phyloP scores from a whole-genome alignment of 768 basidiomycete species.

The Artomyces pyxidatus region DNA sequence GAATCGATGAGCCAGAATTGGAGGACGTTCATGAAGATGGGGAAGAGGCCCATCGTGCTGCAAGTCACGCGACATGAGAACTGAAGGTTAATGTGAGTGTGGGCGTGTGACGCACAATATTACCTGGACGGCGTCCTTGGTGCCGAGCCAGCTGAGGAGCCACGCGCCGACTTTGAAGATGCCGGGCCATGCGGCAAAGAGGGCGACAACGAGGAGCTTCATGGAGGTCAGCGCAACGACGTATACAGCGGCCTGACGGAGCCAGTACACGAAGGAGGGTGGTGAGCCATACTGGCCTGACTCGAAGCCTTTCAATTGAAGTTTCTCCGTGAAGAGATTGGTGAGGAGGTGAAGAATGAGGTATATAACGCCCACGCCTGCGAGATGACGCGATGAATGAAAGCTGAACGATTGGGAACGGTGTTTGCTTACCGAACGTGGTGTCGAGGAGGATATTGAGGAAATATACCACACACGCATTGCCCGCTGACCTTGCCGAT shows the following conservation, averaged over 20 bases:
- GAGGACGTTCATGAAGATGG: constrained; percentile 77
- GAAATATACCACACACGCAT: constrained; percentile 90
- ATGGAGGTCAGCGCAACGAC: constrained; percentile 73
- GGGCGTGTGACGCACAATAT: constrained; percentile 55
- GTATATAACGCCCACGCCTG: constrained; percentile 83
- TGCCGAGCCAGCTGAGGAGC: constrained; percentile 72
- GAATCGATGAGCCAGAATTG: constrained; percentile 97
- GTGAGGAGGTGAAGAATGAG: constrained; percentile 58
- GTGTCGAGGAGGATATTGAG: constrained; percentile 90
- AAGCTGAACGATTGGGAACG: background rate
- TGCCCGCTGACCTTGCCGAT: constrained; percentile 59
- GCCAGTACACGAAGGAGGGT: constrained; percentile 66
- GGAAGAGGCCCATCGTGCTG: constrained; percentile 89
- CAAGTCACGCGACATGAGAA: background rate
- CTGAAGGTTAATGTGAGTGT: background rate
- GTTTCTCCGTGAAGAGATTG: constrained; percentile 51
- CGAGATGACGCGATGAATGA: background rate
- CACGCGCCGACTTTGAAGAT: constrained; percentile 77
- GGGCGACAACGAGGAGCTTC: constrained; percentile 81
- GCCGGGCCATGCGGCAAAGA: constrained; percentile 64
- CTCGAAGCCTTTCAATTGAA: constrained; percentile 68
- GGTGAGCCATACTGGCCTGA: constrained; percentile 87
- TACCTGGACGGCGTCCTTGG: constrained; percentile 61
- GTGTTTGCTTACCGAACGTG: constrained; percentile 59
- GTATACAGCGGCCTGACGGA: constrained; percentile 74